Base-by-base conservation (phyloP, 306 rosid genomes). In the Vigna angularis region DNA sequence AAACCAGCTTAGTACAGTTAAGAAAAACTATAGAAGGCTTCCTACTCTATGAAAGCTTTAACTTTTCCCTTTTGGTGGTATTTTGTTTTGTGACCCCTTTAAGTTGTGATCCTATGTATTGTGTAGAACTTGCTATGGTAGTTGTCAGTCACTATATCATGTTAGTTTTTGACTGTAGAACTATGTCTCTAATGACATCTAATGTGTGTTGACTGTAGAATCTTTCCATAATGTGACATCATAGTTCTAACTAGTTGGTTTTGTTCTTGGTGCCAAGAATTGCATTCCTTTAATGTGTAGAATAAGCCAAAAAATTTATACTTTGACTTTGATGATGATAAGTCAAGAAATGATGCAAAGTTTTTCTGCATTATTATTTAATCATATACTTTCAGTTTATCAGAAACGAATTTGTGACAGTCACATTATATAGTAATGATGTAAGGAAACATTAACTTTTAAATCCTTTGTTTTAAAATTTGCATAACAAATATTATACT, bases 1-100 rank as follows among this genome's bases (percentile, higher is more conserved):
- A 71, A 75, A 73, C 61, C 45, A 58, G 26, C 75, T 77, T 69
- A 85, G 87, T 82, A 79, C 50, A 85, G 81, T 58, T 82, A 80
- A 55, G 77, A 62, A 44, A 71, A 44, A 53, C 55, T 66, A 84
- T 81, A 38, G 50, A 70, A 24, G 67, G 68, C 36, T 15, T 44
- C 13, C 68, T 50, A 48, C 45, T 66, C 65, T 65, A 34, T 13
- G 42, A 70, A 52, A 38, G 68, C 51, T 81, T 68, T 14, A 66
- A 38, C 83, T 13, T 73, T 28, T 45, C 74, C 16, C n/a, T 53
- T 79, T 24, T 70, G 78, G n/a, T 77, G 68, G 72, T 56, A 18
- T 53, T 26, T 55, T 18, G 68, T 77, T 59, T 6, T 79, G 74
- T 22, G 30, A 74, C 55, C 55, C 58, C 56, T 68, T 67, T 34